Conservation (phyloP, 345 rosid species). For the Gossypium bickii region DNA sequence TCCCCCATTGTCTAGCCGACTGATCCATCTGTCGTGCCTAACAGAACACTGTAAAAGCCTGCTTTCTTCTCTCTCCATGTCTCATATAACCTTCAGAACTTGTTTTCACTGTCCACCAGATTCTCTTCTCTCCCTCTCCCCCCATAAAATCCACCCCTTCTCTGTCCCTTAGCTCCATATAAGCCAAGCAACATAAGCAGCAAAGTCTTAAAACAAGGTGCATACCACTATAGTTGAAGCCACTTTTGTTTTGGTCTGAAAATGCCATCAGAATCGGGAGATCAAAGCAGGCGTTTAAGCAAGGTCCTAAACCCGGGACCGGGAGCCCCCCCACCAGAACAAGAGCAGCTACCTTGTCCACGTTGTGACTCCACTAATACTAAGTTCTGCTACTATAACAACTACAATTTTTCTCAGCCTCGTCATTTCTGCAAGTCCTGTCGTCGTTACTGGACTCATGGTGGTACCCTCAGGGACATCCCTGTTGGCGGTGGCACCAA, state of each 20-base stretch:
- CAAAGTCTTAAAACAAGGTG: background rate
- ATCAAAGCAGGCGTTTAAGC: constrained; percentile 27
- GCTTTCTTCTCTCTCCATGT: constrained; percentile 22
- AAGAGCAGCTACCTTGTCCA: constrained; percentile 89
- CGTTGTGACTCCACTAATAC: constrained; percentile 90
- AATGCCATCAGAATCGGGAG: constrained; percentile 53
- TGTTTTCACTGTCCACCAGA: constrained; percentile 25
- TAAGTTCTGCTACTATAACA: constrained; percentile 94
- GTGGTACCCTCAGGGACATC: constrained; percentile 92
- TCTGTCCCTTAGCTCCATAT: background rate
- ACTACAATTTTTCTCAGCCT: constrained; percentile 97
- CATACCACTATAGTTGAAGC: background rate
- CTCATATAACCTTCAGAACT: constrained; percentile 35
- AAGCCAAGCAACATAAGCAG: background rate
- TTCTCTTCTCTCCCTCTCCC: constrained; percentile 23
- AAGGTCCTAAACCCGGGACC: constrained; percentile 28
- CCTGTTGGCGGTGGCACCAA: constrained; percentile 93
- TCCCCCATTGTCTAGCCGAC: constrained; percentile 39
- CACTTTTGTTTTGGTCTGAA: constrained; percentile 7
- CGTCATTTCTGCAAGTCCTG: constrained; percentile 96
- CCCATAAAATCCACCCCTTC: constrained; percentile 21
- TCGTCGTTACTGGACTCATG: constrained; percentile 98
- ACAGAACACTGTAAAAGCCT: constrained; percentile 47
- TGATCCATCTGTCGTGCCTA: constrained; percentile 37
- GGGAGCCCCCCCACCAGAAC: constrained; percentile 49